Conservation (phyloP, 495 filamentous ascomycete species). For the Symbiotaphrina buchneri region DNA sequence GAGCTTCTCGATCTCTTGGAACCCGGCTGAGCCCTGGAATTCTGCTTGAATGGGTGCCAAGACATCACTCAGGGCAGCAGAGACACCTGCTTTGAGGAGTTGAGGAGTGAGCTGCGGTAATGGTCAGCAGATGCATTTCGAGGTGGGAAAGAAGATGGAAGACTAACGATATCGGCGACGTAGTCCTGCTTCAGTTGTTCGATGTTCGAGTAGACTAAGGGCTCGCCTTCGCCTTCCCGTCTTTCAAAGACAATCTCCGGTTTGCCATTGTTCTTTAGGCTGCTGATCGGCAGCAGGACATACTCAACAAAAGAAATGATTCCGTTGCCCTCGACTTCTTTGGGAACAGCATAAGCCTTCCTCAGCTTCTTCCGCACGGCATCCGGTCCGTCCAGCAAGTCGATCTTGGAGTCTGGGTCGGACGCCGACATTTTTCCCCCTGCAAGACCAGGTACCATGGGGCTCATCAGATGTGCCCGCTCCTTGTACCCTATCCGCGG, state of each 20-base stretch:
- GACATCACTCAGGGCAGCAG: conserved; percentile 42
- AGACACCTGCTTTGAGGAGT: conserved; percentile 56
- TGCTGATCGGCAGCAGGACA: conserved; percentile 52
- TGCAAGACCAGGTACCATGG: conserved; percentile 68
- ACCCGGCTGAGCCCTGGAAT: conserved; percentile 47
- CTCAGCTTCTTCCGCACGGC: conserved; percentile 54
- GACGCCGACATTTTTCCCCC: conserved; percentile 56
- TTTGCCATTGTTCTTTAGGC: conserved; percentile 25
- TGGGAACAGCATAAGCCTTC: conserved; percentile 58
- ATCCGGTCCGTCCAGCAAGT: conserved; percentile 61
- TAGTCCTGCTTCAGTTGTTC: conserved; percentile 59
- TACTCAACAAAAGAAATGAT: conserved; percentile 64
- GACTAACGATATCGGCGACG: conserved; percentile 46
- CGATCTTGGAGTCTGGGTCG: conserved; percentile 64
- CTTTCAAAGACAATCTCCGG: conserved; percentile 32
- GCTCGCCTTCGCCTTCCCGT: conserved; percentile 34
- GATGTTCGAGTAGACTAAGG: conserved; percentile 54
- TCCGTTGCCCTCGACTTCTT: conserved; percentile 65
- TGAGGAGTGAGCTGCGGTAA: conserved; percentile 51
- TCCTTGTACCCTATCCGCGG: conserved; percentile 47
- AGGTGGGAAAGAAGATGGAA: not conserved
- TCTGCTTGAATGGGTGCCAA: conserved; percentile 52
- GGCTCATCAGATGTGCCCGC: conserved; percentile 73
- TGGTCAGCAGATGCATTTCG: conserved; percentile 8
- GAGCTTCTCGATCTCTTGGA: conserved; percentile 57